Conservation (phyloP, 257 asterid species). For the Sherardia arvensis region DNA sequence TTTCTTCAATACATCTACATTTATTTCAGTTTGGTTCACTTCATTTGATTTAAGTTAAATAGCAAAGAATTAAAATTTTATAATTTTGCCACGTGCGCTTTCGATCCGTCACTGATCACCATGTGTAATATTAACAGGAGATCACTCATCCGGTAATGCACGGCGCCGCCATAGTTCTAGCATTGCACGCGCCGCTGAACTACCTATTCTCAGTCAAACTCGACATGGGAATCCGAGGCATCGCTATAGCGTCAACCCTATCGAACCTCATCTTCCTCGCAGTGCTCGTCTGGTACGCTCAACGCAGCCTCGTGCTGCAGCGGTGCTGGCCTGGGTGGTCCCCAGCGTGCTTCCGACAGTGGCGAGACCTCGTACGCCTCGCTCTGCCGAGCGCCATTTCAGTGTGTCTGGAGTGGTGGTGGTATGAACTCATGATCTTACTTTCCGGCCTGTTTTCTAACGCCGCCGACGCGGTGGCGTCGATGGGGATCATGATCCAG, state of each 20-base stretch:
- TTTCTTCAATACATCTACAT: no score
- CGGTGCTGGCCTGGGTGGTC: conserved; percentile 25
- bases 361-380: conserved; percentile 31
- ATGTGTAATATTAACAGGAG: no score
- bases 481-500: conserved; percentile 58
- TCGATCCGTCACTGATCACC: no score
- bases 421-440: conserved; percentile 55
- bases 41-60: no score
- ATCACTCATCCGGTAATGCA: conserved; percentile 40
- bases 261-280: conserved; percentile 32
- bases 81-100: no score
- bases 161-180: conserved; percentile 33
- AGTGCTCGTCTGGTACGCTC: conserved; percentile 18
- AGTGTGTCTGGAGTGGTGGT: conserved; percentile 61
- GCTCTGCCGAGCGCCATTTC: conserved; percentile 40
- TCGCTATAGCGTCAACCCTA: conserved; percentile 27
- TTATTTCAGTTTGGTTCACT: no score
- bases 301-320: conserved; percentile 6
- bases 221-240: conserved; percentile 45
- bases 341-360: conserved; percentile 23
- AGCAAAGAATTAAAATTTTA: no score
- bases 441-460: conserved; percentile 41
- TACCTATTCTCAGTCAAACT: conserved; percentile 20
- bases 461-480: conserved; percentile 42
- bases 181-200: conserved; percentile 47